These are phyloP conservation scores for Yarrowia hollandica DNA, from an alignment of 805 yeast species.

Conservation along the genomic window DNA sequence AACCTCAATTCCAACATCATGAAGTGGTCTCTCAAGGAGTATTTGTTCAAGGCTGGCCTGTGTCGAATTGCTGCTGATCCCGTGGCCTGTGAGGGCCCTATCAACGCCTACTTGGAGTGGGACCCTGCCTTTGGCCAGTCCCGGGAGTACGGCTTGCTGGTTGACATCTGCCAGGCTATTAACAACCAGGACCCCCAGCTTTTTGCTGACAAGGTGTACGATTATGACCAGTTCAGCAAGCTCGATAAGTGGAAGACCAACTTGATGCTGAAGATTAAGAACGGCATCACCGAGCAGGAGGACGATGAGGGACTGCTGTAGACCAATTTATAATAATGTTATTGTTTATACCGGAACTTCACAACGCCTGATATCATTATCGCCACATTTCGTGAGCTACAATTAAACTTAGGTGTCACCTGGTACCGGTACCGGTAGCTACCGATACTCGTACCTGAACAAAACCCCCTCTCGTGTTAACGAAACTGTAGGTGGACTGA, in stretches of 20 bases:
- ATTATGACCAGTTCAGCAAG: constrained; percentile 82
- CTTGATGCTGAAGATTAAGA: constrained; percentile 78
- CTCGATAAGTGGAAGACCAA: constrained; percentile 90
- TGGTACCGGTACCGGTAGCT: too few species aligned
- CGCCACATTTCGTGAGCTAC: too few species aligned
- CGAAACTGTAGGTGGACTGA: too few species aligned
- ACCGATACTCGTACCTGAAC: too few species aligned
- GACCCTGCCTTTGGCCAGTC: constrained; percentile 70
- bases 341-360: background rate
- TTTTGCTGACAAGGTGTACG: constrained; percentile 71
- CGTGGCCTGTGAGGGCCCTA: constrained; percentile 77
- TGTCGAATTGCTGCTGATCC: constrained; percentile 83
- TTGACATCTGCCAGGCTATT: constrained; percentile 69
- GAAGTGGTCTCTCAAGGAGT: constrained; percentile 91
- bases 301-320: constrained; percentile 51
- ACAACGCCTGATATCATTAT: too few species aligned
- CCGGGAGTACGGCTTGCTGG: constrained; percentile 70
- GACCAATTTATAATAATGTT: background rate
- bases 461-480: too few species aligned
- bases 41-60: constrained; percentile 77
- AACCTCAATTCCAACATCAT: constrained; percentile 72
- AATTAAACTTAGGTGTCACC: too few species aligned
- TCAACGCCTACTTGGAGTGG: constrained; percentile 62
- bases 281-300: constrained; percentile 65
- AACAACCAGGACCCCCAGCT: constrained; percentile 76